Conservation (phyloP, 805 yeast genomes). For the Yarrowia keelungensis region DNA sequence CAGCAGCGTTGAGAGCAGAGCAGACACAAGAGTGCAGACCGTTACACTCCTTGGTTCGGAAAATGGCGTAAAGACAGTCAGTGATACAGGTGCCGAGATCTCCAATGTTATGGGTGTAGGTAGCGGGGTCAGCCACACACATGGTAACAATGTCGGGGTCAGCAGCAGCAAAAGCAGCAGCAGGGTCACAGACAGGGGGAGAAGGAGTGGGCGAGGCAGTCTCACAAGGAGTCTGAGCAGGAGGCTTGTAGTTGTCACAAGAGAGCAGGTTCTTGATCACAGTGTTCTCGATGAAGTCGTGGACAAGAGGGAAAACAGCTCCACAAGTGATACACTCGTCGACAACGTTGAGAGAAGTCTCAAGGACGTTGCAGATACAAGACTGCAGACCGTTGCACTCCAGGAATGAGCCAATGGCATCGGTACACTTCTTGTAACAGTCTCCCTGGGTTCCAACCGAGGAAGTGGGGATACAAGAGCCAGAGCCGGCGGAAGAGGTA, state of each 20-base stretch:
- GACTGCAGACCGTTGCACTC: conserved; percentile 14
- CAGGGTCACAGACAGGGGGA: conserved; percentile 41
- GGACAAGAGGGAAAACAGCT: conserved; percentile 27
- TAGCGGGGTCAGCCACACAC: conserved; percentile 35
- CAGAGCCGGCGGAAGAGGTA: too few species aligned
- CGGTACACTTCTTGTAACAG: conserved; percentile 33
- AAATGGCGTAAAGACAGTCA: conserved; percentile 12
- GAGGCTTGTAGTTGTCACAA: conserved; percentile 28
- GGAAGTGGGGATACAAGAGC: conserved; percentile 25
- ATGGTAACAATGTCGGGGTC: conserved; percentile 39
- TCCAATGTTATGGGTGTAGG: conserved; percentile 32
- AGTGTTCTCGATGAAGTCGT: conserved; percentile 18
- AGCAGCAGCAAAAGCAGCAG: conserved; percentile 45
- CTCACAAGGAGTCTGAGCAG: conserved; percentile 13
- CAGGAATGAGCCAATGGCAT: conserved; percentile 10
- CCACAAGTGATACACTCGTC: conserved; percentile 36
- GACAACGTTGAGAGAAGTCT: conserved; percentile 19
- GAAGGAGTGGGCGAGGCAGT: conserved; percentile 9
- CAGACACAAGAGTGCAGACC: conserved; percentile 28
- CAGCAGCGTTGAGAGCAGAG: conserved; percentile 14
- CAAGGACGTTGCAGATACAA: conserved; percentile 25
- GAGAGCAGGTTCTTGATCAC: conserved; percentile 9
- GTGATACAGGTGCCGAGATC: conserved; percentile 22
- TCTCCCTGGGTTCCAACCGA: conserved; percentile 20
- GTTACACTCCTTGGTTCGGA: conserved; percentile 17